Evolutionary conservation across 2,329 filamentous ascomycete species (phyloP).

Genomic region (Microcera coccophila): DNA sequence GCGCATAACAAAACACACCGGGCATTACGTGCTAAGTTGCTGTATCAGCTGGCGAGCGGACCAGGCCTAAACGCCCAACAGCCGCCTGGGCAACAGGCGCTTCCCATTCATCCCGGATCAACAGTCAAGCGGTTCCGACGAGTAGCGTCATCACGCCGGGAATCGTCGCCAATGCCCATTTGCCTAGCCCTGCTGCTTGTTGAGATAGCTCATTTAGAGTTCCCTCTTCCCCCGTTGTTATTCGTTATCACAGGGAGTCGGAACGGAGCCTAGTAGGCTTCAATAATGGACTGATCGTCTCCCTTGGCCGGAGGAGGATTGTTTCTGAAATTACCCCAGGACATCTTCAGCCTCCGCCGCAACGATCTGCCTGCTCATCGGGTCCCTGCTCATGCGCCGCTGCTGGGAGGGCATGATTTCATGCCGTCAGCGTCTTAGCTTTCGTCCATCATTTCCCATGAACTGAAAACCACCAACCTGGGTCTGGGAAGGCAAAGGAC

Average conservation of each 20-base stretch:
- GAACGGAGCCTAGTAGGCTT: too few relatives aligned
- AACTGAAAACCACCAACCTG: conserved; percentile 22
- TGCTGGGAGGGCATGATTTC: conserved; percentile 19
- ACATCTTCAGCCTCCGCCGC: too few relatives aligned
- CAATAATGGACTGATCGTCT: too few relatives aligned
- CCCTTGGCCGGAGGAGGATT: too few relatives aligned
- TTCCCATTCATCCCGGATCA: too few relatives aligned
- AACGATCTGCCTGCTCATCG: conserved; percentile 24
- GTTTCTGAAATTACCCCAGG: too few relatives aligned
- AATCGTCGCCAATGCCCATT: conserved; percentile 5
- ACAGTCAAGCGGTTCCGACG: conserved; percentile 3
- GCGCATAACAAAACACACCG: background rate
- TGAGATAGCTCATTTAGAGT: too few relatives aligned
- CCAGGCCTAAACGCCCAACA: conserved; percentile 1
- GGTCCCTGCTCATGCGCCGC: conserved; percentile 18
- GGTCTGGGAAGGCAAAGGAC: conserved; percentile 16
- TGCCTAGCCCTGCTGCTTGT: too few relatives aligned
- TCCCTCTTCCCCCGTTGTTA: too few relatives aligned
- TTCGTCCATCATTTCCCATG: conserved; percentile 8
- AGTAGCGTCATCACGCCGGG: conserved; percentile 9
- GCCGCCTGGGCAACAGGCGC: too few relatives aligned
- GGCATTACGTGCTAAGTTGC: too few relatives aligned
- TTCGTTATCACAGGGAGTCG: too few relatives aligned
- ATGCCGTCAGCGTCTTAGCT: conserved; percentile 6
- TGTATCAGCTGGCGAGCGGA: conserved; percentile 1